These are phyloP conservation scores for Entonaema liquescens DNA, from an alignment of 495 filamentous ascomycete species.

Conservation along the genomic window DNA sequence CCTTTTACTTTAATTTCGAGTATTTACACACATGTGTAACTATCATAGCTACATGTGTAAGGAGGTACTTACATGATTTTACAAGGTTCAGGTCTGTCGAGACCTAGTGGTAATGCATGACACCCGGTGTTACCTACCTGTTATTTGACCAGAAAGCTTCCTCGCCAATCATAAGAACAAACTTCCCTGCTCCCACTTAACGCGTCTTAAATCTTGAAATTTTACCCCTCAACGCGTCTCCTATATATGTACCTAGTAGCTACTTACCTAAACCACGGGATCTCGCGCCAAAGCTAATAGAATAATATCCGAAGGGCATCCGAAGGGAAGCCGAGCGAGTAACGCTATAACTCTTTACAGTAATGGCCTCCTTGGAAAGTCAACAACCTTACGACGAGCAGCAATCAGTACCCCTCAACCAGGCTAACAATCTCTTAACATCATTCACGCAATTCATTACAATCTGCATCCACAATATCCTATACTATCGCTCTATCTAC, in stretches of 20 bases:
- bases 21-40: not conserved
- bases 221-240: constrained; percentile 34
- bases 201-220: constrained; percentile 3
- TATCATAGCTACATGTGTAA: too few relatives aligned
- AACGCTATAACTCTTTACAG: not conserved
- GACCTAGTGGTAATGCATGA: not conserved
- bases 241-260: not conserved
- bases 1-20: not conserved
- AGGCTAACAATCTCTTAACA: constrained; percentile 58
- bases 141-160: not conserved
- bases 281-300: not conserved
- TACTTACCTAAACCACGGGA: not conserved
- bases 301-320: not conserved
- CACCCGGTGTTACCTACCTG: not conserved
- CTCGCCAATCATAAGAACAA: not conserved
- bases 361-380: constrained; percentile 7
- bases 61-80: not conserved
- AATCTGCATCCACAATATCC: constrained; percentile 90
- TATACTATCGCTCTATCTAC: constrained; percentile 88
- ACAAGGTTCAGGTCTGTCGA: too few relatives aligned
- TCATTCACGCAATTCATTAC: constrained; percentile 82
- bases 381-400: constrained; percentile 25
- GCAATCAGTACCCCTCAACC: constrained; percentile 42
- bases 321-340: not conserved
- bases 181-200: constrained; percentile 22